Evolutionary conservation across 2,329 filamentous ascomycete species (phyloP), one percentile per base, ranked within the genome.

Genomic region (Penicillium aurantiogriseum): DNA sequence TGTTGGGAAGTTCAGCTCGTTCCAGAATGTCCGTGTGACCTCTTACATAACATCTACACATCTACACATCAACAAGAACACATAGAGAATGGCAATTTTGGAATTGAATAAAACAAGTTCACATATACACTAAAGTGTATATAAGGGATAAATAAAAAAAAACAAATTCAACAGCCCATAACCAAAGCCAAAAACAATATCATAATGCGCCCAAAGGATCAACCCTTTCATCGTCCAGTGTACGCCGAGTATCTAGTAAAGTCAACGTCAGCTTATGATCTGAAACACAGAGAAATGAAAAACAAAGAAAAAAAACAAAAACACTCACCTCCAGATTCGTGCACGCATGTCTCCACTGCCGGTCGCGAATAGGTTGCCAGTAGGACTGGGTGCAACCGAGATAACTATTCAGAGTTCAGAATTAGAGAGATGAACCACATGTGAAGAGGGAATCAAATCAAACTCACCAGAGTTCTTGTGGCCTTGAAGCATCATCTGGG

Each of bases 271-370:
- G 55, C 52, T 51, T 51, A 54, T 11, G 15, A 35, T 27, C 33
- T 39, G 25, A 38, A 45, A 27, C 35, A 46, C 33, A 27, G 23
- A 23, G 5, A 23, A 23, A 23, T 4, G 4, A 23, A 23, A 23
- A 23, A 1, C 4, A 23, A 23, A 23, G 3, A 3, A 23, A 23
- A 23, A 23, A 23, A 23, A 23, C 23, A 23, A 23, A 23, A 44
- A 50, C 15, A 69, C 74, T 66, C 68, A 97, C 68, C 89, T 92
- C 94, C 94, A 99, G 78, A 99, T 97, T 70, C 94, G 88, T 54
- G 94, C 94, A 73, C 93, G 89, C 91, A 96, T 96, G 74, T 99
- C 94, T 69, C 94, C 94, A 66, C 92, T 97, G 61, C 94, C 94
- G 5, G 94, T 99, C 40, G 94, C 94, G 73, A 99, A 99, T 72